A percentile compares a stretch with the other conserved stretches of the same genome.
These are phyloP conservation scores for Didymella pomorum DNA, from an alignment of 2,329 filamentous ascomycete genomes.

Conservation along the genomic window DNA sequence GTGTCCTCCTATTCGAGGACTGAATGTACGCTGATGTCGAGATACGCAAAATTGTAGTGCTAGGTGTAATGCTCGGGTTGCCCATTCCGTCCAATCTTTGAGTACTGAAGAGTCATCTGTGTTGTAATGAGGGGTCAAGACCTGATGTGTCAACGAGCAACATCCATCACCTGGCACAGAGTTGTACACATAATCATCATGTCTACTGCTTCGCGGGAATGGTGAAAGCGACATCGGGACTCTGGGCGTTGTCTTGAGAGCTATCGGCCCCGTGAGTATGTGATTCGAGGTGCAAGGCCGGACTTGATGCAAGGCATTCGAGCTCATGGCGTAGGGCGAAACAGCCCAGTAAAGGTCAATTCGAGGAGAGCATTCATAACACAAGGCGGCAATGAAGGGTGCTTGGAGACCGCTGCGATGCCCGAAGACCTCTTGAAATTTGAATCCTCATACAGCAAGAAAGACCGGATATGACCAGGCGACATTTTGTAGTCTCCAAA, in stretches of 20 bases:
- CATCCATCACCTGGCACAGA: background rate
- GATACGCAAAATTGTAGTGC: background rate
- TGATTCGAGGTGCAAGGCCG: background rate
- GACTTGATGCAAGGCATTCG: background rate
- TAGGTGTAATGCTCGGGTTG: background rate
- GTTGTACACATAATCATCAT: background rate
- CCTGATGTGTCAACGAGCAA: background rate
- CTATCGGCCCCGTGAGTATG: background rate
- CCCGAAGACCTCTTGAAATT: background rate
- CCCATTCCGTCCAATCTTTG: constrained; percentile 2
- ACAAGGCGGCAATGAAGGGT: background rate
- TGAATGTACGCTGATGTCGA: constrained; percentile 9
- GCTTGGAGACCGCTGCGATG: background rate
- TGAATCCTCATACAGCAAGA: too few relatives aligned
- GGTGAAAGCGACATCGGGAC: background rate
- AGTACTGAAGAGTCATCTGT: background rate
- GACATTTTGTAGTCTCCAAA: too few relatives aligned
- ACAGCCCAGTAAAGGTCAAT: too few relatives aligned
- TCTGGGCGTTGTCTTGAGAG: background rate
- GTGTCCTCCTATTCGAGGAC: constrained; percentile 13
- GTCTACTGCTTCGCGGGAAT: too few relatives aligned
- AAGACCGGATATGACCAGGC: too few relatives aligned
- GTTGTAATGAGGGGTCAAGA: background rate
- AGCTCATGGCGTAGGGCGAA: background rate
- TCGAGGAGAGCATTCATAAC: background rate